Evolutionary conservation across 2,329 filamentous ascomycete species (phyloP).

Genomic region (Alternaria conjuncta): DNA sequence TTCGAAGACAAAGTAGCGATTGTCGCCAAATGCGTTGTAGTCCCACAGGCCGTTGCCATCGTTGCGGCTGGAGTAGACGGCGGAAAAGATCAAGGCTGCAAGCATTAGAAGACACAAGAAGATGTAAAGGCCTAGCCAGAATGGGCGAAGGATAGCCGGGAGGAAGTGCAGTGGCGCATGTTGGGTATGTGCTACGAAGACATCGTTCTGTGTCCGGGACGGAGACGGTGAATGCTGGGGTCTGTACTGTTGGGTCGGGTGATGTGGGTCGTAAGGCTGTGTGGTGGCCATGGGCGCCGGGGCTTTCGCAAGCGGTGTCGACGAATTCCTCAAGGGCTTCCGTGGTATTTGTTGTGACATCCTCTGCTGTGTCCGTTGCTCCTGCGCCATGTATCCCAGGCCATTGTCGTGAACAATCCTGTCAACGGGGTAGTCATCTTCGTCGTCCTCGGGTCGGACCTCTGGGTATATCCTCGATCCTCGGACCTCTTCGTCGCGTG

Average conservation of each 20-base stretch:
- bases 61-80: conserved; percentile 50
- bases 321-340: conserved; percentile 22
- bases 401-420: conserved; percentile 54
- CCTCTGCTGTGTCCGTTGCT: conserved; percentile 38
- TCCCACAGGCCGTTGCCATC: conserved; percentile 68
- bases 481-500: conserved; percentile 70
- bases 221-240: conserved; percentile 16
- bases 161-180: conserved; percentile 66
- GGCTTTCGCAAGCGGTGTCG: conserved; percentile 9
- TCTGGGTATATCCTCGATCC: conserved; percentile 59
- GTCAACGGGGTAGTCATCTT: conserved; percentile 58
- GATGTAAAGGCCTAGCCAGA: conserved; percentile 67
- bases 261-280: conserved; percentile 5
- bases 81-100: conserved; percentile 73
- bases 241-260: conserved; percentile 1
- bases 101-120: conserved; percentile 72
- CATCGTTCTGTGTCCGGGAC: conserved; percentile 40
- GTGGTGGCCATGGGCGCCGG: conserved; percentile 9
- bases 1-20: conserved; percentile 83
- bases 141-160: conserved; percentile 72
- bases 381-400: conserved; percentile 45
- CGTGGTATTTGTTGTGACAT: conserved; percentile 35
- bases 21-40: conserved; percentile 73
- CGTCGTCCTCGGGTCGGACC: conserved; percentile 20
- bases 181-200: conserved; percentile 58